Conservation (phyloP, 306 rosid genomes). For the Cicer chorassanicum region DNA sequence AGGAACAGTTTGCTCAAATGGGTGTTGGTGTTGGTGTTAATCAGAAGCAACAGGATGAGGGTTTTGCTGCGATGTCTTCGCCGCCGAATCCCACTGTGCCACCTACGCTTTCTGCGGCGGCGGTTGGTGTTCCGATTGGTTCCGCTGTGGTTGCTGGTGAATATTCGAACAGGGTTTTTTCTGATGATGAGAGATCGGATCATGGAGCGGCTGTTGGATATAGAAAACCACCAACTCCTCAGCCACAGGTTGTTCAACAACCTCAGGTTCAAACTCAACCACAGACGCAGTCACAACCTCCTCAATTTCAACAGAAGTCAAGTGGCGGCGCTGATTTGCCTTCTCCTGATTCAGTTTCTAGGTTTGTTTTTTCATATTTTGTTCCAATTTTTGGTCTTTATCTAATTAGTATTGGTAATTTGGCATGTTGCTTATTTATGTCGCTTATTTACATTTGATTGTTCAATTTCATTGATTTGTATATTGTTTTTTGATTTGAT, state of each 20-base stretch:
- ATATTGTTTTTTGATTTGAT: neutral
- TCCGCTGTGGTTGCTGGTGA: conserved; percentile 53
- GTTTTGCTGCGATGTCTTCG: conserved; percentile 61
- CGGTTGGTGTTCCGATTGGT: conserved; percentile 49
- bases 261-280: conserved; percentile 26
- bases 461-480: conserved; percentile 1
- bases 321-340: conserved; percentile 65
- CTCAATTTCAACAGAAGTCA: conserved; percentile 76
- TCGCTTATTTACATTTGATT: conserved; percentile 13
- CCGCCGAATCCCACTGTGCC: conserved; percentile 74
- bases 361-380: conserved; percentile 50
- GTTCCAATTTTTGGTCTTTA: conserved; percentile 9
- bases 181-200: conserved; percentile 96
- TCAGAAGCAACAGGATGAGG: conserved; percentile 78
- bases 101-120: conserved; percentile 44
- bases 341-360: conserved; percentile 95
- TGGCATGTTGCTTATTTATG: conserved; percentile 4
- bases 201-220: conserved; percentile 66
- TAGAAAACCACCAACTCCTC: conserved; percentile 63
- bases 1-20: conserved; percentile 91
- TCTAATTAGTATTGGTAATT: neutral
- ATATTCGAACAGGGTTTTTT: conserved; percentile 61
- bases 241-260: conserved; percentile 47
- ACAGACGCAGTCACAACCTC: conserved; percentile 49
- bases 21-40: conserved; percentile 52